Conservation (phyloP, 2,329 filamentous ascomycete genomes). For the Geosmithia morbida region DNA sequence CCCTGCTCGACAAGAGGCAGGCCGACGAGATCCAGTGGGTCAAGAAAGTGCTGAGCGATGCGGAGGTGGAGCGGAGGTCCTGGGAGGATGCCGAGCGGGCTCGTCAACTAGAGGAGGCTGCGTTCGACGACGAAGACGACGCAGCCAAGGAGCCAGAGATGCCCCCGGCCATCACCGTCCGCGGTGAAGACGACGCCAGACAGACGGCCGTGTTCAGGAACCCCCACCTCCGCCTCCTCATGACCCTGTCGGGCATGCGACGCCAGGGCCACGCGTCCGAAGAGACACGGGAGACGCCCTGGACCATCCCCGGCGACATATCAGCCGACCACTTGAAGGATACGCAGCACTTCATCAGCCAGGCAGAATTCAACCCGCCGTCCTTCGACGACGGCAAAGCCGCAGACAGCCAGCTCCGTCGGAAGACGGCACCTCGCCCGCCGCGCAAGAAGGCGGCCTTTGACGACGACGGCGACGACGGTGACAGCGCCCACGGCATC, state of each 20-base stretch:
- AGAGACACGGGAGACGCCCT: constrained; percentile 61
- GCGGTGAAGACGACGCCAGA: constrained; percentile 49
- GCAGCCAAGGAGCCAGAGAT: constrained; percentile 11
- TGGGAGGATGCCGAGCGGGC: constrained; percentile 65
- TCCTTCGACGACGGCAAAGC: constrained; percentile 60
- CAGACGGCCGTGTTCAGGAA: constrained; percentile 77
- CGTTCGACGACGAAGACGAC: constrained; percentile 16
- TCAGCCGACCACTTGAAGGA: constrained; percentile 53
- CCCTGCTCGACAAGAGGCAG: constrained; percentile 68
- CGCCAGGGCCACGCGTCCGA: constrained; percentile 38
- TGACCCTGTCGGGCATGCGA: constrained; percentile 61
- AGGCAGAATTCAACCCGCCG: constrained; percentile 65
- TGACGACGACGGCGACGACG: constrained; percentile 56
- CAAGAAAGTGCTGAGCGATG: constrained; percentile 53
- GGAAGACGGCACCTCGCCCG: constrained; percentile 39
- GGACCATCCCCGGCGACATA: constrained; percentile 59
- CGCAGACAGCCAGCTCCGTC: constrained; percentile 67
- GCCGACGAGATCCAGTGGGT: constrained; percentile 69
- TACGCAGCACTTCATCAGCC: constrained; percentile 56
- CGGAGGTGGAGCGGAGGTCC: constrained; percentile 56
- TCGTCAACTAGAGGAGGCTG: constrained; percentile 23
- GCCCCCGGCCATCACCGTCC: constrained; percentile 26
- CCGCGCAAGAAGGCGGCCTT: constrained; percentile 40
- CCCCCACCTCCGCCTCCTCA: constrained; percentile 69
- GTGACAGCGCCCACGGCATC: constrained; percentile 37